A percentile compares a stretch with the other conserved stretches of the same genome.
phyloP scores from a whole-genome alignment of 495 filamentous ascomycete genomes.

The Physcia stellaris region DNA sequence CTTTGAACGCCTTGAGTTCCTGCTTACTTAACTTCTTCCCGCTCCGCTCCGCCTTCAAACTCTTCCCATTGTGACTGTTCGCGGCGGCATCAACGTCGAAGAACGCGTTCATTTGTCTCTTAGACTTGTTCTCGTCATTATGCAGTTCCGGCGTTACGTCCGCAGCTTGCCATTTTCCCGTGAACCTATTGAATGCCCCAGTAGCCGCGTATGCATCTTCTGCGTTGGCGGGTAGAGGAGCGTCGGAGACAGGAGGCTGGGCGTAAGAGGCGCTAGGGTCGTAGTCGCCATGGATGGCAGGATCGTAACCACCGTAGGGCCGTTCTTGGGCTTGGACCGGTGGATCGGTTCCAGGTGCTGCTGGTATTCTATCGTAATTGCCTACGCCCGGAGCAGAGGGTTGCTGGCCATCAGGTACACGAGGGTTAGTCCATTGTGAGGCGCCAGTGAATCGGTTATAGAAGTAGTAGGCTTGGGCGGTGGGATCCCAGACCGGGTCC shows the following conservation, averaged over 20 bases:
- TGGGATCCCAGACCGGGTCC: constrained; percentile 71
- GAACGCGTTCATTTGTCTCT: constrained; percentile 82
- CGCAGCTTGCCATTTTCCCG: constrained; percentile 65
- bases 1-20: constrained; percentile 64
- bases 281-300: constrained; percentile 89
- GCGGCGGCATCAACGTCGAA: constrained; percentile 98
- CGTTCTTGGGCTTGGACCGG: constrained; percentile 4
- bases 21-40: constrained; percentile 78
- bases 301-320: constrained; percentile 68
- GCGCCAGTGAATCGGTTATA: constrained; percentile 67
- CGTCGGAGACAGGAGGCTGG: constrained; percentile 38
- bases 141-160: constrained; percentile 54
- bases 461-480: constrained; percentile 67
- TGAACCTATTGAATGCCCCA: constrained; percentile 83
- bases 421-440: constrained; percentile 85
- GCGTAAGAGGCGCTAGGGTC: constrained; percentile 91
- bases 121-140: constrained; percentile 80
- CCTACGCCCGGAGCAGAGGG: constrained; percentile 13
- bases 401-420: constrained; percentile 38
- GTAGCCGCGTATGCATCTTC: constrained; percentile 44
- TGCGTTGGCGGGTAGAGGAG: constrained; percentile 12
- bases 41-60: constrained; percentile 77
- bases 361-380: constrained; percentile 18
- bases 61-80: constrained; percentile 82
- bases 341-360: constrained; percentile 20